Percentiles rank a stretch among this genome's conserved stretches.
Evolutionary conservation across 2,329 filamentous ascomycete species (phyloP).

Genomic region (Waltergamsia citrina): DNA sequence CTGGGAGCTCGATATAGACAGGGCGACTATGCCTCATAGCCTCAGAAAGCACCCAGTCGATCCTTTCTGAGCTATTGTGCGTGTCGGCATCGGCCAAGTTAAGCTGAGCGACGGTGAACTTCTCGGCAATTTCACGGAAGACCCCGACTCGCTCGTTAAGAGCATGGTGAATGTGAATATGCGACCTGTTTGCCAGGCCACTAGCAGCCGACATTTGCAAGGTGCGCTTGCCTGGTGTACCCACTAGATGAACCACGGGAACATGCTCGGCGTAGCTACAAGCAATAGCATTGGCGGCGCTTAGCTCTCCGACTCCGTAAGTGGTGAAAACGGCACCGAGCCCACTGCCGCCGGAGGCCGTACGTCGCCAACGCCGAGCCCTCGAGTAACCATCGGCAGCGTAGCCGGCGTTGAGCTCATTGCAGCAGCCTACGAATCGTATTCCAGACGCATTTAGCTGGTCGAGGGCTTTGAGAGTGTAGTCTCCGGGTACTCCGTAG

Average conservation of each 20-base stretch:
- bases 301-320: slow-evolving; percentile 49
- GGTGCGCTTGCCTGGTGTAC: slow-evolving; percentile 37
- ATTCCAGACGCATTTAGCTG: slow-evolving; percentile 24
- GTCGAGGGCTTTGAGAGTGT: slow-evolving; percentile 26
- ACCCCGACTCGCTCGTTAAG: slow-evolving; percentile 42
- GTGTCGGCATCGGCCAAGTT: slow-evolving; percentile 4
- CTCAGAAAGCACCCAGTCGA: slow-evolving; percentile 39
- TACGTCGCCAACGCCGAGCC: slow-evolving; percentile 35
- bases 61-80: slow-evolving; percentile 24
- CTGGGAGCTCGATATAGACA: slow-evolving; percentile 46
- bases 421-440: slow-evolving; percentile 40
- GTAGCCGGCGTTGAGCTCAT: slow-evolving; percentile 49
- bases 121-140: slow-evolving; percentile 39
- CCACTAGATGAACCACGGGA: slow-evolving; percentile 48
- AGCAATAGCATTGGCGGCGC: slow-evolving; percentile 48
- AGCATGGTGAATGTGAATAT: slow-evolving; percentile 40
- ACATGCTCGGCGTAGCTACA: slow-evolving; percentile 48
- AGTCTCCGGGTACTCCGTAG: slow-evolving; percentile 37
- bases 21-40: slow-evolving; percentile 43
- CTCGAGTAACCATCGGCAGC: slow-evolving; percentile 49
- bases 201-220: too few relatives aligned
- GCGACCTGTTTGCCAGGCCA: slow-evolving; percentile 29
- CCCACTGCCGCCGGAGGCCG: too few relatives aligned
- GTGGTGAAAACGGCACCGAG: slow-evolving; percentile 48
- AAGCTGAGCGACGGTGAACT: slow-evolving; percentile 38